These are phyloP conservation scores for Stentor coeruleus DNA, from an alignment of 73 alveolate species.

Conservation along the genomic window DNA sequence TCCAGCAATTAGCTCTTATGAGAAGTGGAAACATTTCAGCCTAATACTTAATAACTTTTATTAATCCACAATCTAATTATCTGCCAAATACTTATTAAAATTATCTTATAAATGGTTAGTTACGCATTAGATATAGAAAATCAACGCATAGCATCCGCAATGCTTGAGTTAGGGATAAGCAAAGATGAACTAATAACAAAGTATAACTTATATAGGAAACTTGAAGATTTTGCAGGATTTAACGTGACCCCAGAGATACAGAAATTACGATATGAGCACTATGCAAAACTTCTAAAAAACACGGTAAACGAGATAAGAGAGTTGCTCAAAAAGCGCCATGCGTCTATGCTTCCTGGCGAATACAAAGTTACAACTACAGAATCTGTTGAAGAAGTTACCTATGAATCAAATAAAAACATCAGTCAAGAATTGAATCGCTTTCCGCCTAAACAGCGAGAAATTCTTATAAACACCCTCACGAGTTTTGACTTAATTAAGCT, in stretches of 20 bases:
- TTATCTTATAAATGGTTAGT: background rate
- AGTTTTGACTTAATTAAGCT: background rate
- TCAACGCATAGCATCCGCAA: background rate
- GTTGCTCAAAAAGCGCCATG: background rate
- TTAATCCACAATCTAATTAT: too few relatives aligned
- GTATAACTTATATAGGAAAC: background rate
- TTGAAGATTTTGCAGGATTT: constrained; percentile 15
- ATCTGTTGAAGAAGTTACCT: background rate
- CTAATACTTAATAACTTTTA: too few relatives aligned
- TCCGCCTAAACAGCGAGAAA: background rate
- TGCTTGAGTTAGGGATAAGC: background rate
- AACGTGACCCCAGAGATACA: background rate
- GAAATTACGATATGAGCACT: background rate
- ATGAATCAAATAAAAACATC: background rate
- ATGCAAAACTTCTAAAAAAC: background rate
- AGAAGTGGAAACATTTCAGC: too few relatives aligned
- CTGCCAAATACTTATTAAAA: too few relatives aligned
- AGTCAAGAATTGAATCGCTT: too few relatives aligned
- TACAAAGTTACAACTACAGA: background rate
- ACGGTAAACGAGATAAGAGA: background rate
- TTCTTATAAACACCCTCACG: background rate
- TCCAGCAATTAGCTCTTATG: too few relatives aligned
- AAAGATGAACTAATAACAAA: constrained; percentile 2
- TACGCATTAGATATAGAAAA: background rate
- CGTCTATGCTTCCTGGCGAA: background rate